These are phyloP conservation scores for Hanseniaspora gamundiae DNA, from an alignment of 1,139 yeast genomes.

Conservation along the genomic window DNA sequence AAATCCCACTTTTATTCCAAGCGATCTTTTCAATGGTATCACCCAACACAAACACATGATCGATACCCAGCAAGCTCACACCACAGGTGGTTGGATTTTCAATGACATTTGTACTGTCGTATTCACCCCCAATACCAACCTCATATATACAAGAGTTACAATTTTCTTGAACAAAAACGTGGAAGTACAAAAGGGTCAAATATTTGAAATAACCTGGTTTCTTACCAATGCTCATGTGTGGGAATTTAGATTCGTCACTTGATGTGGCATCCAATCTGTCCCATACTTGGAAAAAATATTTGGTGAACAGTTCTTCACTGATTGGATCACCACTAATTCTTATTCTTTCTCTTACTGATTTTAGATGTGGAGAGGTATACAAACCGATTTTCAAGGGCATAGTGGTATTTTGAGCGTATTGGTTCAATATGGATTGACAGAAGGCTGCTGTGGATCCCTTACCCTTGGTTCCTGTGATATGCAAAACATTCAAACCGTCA, in stretches of 20 bases:
- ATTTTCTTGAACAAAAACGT: constrained; percentile 75
- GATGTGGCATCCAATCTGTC: constrained; percentile 54
- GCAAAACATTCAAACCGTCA: constrained; percentile 66
- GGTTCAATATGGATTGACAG: constrained; percentile 64
- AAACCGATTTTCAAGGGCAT: constrained; percentile 55
- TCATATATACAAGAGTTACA: constrained; percentile 91
- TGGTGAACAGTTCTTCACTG: constrained; percentile 64
- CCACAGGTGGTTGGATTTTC: constrained; percentile 77
- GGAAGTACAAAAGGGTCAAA: constrained; percentile 80
- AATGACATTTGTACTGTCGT: constrained; percentile 86
- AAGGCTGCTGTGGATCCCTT: constrained; percentile 98
- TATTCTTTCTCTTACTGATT: constrained; percentile 85
- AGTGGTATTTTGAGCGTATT: constrained; percentile 34
- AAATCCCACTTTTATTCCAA: constrained; percentile 94
- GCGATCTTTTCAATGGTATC: constrained; percentile 81
- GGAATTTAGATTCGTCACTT: constrained; percentile 48
- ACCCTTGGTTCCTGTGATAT: constrained; percentile 96
- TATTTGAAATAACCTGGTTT: constrained; percentile 93
- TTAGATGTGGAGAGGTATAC: constrained; percentile 91
- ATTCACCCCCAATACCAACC: constrained; percentile 97
- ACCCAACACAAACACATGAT: constrained; percentile 85
- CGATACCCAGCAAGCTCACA: constrained; percentile 78
- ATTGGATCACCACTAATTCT: constrained; percentile 82
- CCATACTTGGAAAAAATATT: constrained; percentile 91
- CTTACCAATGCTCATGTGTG: constrained; percentile 56